Percentiles rank a stretch among this genome's conserved stretches.
Evolutionary conservation across 176 grass and related monocot genomes (phyloP).

Genomic region (Phoenix roebelenii): DNA sequence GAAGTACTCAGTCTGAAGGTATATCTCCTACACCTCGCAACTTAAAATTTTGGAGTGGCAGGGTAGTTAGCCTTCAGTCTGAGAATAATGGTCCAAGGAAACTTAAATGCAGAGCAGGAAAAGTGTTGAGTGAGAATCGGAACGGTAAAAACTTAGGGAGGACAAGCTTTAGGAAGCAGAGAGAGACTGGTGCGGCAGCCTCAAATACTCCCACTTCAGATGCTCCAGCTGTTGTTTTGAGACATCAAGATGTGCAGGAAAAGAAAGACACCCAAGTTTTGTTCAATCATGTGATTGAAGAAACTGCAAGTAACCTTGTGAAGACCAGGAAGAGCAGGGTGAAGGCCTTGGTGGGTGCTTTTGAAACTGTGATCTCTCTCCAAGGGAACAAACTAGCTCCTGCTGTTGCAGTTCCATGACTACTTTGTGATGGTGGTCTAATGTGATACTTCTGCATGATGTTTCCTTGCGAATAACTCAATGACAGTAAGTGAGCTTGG

Average conservation of each 20-base stretch:
- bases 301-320: slow-evolving; percentile 32
- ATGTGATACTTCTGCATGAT: too few species aligned
- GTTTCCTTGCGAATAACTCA: too few species aligned
- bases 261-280: slow-evolving; percentile 51
- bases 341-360: slow-evolving; percentile 68
- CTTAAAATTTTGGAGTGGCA: slow-evolving; percentile 39
- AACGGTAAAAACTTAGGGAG: slow-evolving; percentile 12
- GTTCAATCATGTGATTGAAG: slow-evolving; percentile 52
- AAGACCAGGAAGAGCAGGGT: slow-evolving; percentile 32
- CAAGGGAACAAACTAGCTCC: slow-evolving; percentile 42
- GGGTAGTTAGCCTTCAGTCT: slow-evolving; percentile 26
- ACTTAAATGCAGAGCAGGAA: slow-evolving; percentile 30
- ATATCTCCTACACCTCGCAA: slow-evolving; percentile 10
- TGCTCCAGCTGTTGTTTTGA: slow-evolving; percentile 28
- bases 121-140: background rate
- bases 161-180: background rate
- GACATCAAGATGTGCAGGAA: slow-evolving; percentile 53
- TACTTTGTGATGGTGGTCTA: too few species aligned
- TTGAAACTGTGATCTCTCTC: slow-evolving; percentile 50
- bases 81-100: slow-evolving; percentile 20
- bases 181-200: background rate
- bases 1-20: background rate
- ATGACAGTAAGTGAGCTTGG: too few species aligned
- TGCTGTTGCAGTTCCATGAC: background rate
- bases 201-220: slow-evolving; percentile 4